Conservation (phyloP, 129 eudicot species). For the Dittrichia graveolens region DNA sequence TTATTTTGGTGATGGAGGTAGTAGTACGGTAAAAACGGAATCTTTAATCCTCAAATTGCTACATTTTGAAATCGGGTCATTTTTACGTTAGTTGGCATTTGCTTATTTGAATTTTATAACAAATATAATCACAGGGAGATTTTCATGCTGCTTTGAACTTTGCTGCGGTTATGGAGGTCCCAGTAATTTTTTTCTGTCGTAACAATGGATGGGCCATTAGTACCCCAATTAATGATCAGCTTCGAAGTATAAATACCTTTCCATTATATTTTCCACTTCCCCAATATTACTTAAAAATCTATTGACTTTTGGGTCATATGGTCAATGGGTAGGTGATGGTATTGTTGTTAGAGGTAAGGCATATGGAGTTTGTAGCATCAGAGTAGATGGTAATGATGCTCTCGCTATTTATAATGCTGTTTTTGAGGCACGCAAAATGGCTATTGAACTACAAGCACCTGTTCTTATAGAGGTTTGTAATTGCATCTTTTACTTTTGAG, state of each 20-base stretch:
- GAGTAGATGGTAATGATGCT: constrained; percentile 87
- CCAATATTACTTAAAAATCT: background rate
- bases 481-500: background rate
- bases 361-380: constrained; percentile 76
- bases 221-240: constrained; percentile 70
- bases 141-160: constrained; percentile 86
- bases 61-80: background rate
- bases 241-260: constrained; percentile 55
- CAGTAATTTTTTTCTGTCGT: constrained; percentile 76
- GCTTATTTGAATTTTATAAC: background rate
- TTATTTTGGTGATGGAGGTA: constrained; percentile 94
- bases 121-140: constrained; percentile 52
- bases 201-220: constrained; percentile 96
- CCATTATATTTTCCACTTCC: background rate
- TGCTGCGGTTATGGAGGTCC: constrained; percentile 88
- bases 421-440: constrained; percentile 62
- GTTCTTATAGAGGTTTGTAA: constrained; percentile 77
- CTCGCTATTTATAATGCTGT: constrained; percentile 73
- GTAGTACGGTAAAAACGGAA: constrained; percentile 59
- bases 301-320: constrained; percentile 14
- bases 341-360: constrained; percentile 72
- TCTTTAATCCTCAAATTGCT: background rate
- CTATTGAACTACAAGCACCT: constrained; percentile 58
- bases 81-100: background rate
- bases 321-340: constrained; percentile 66